A percentile compares a stretch with the other conserved stretches of the same genome.
phyloP scores from a whole-genome alignment of 1,284 basidiomycete genomes.

The Termitomyces sp. region DNA sequence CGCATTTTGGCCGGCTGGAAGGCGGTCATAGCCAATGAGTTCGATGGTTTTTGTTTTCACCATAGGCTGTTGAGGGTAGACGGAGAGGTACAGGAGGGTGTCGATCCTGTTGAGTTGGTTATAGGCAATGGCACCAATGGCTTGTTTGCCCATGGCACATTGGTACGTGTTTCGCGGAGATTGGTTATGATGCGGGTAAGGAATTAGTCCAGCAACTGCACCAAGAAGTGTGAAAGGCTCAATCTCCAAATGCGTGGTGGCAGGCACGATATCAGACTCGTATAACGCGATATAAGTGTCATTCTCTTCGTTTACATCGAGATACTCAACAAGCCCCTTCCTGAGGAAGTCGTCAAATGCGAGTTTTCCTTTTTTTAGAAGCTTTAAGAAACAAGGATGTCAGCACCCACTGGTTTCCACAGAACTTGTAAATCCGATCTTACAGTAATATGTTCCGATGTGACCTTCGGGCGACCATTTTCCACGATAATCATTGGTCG shows the following conservation, averaged over 20 bases:
- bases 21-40: conserved; percentile 91
- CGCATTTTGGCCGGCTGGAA: conserved; percentile 98
- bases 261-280: conserved; percentile 78
- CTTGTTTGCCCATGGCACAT: conserved; percentile 99
- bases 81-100: conserved; percentile 95
- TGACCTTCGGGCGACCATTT: conserved; percentile 74
- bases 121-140: conserved; percentile 98
- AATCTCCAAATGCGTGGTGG: conserved; percentile 95
- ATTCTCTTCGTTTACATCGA: conserved; percentile 99
- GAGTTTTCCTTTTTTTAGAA: conserved; percentile 75
- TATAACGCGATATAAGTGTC: conserved; percentile 97
- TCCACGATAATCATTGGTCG: conserved; percentile 98
- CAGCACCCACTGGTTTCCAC: conserved; percentile 6
- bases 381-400: conserved; percentile 35
- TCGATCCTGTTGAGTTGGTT: conserved; percentile 99
- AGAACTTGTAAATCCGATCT: conserved; percentile 21
- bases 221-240: conserved; percentile 98
- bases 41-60: conserved; percentile 99
- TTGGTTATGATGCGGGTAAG: conserved; percentile 99
- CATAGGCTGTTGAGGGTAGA: conserved; percentile 99
- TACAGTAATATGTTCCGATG: conserved; percentile 77
- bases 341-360: conserved; percentile 94
- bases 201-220: conserved; percentile 96
- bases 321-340: conserved; percentile 97
- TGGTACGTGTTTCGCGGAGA: conserved; percentile 99